Conservation (phyloP, 805 yeast genomes). For the Hanseniaspora meyeri region DNA sequence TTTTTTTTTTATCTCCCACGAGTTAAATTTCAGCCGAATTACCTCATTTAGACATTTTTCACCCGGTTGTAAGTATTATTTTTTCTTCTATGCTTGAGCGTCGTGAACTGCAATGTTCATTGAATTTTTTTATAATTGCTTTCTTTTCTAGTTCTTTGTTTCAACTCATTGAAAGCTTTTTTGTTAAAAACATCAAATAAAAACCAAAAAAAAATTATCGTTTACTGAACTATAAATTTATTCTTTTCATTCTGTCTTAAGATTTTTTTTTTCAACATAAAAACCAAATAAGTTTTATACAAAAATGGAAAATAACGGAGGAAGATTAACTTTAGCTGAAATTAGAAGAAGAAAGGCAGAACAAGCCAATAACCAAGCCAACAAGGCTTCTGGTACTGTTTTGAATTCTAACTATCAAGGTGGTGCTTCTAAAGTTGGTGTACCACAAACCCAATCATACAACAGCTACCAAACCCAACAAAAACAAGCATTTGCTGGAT, state of each 20-base stretch:
- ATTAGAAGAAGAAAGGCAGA: conserved; percentile 13
- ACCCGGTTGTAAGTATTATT: background rate
- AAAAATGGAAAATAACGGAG: conserved; percentile 6
- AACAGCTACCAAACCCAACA: conserved; percentile 3
- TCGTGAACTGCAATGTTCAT: too few relatives aligned
- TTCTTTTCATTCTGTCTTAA: background rate
- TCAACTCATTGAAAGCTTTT: too few relatives aligned
- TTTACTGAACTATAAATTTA: background rate
- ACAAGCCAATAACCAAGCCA: background rate
- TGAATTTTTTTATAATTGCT: too few relatives aligned
- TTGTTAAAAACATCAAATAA: too few relatives aligned
- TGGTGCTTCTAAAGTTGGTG: conserved; percentile 13
- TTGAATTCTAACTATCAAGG: background rate
- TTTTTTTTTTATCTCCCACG: background rate
- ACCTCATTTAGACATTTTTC: background rate
- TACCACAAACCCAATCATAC: conserved; percentile 11
- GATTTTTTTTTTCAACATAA: background rate
- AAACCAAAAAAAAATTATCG: background rate
- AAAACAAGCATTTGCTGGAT: background rate
- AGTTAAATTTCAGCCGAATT: too few relatives aligned
- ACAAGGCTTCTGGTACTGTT: conserved; percentile 8
- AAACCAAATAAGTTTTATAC: background rate
- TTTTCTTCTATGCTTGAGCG: background rate
- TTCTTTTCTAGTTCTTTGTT: too few relatives aligned
- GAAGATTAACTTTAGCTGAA: conserved; percentile 12